Evolutionary conservation across 257 asterid species (phyloP), one percentile per base, ranked within the genome.

Genomic region (Jacaranda mimosifolia): DNA sequence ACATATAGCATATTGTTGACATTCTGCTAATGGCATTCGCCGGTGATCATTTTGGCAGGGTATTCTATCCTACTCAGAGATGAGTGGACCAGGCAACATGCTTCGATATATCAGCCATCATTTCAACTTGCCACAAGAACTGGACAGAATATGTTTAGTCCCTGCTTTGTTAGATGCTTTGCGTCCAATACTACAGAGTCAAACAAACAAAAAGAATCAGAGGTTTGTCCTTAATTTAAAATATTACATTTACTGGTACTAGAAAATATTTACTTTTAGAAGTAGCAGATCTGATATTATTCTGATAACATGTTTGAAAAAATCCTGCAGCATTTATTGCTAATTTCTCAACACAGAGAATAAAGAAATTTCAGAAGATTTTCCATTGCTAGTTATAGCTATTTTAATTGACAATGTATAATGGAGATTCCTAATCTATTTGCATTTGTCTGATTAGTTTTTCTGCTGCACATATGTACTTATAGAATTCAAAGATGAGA

Each of bases 151-250:
- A 70, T 83, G 68, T 63, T 79, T 70, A 46, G 51, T 40, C 51
- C 85, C 79, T 67, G 67, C 86, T 85, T 83, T 68, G 78, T 82
- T 64, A 89, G 97, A 87, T 77, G 86, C 70, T 87, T 94, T 84
- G 85, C 97, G 66, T 87, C 94, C 80, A 84, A 83, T 81, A 45
- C 89, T 59, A 77, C 98, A 9, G 87, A 85, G 60, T 82, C 98
- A 39, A 82, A 75, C 13, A 68, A 52, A 56, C 76, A 78, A 82
- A 87, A 86, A 69, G 57, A 67, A 72, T 83, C 96, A 15, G 89
- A 94, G 97, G 98, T 94, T 70, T 80, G 84, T 63, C 32, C 83
- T 70, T 73, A 3, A 38, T 35, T 43, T 52, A 42, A 65, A 19
- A 51, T 39, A 45, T 26, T 39, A 51, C 12, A 14, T 10, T 7